Conservation (phyloP, 352 stramenopile species). For the Peronospora tabacina region DNA sequence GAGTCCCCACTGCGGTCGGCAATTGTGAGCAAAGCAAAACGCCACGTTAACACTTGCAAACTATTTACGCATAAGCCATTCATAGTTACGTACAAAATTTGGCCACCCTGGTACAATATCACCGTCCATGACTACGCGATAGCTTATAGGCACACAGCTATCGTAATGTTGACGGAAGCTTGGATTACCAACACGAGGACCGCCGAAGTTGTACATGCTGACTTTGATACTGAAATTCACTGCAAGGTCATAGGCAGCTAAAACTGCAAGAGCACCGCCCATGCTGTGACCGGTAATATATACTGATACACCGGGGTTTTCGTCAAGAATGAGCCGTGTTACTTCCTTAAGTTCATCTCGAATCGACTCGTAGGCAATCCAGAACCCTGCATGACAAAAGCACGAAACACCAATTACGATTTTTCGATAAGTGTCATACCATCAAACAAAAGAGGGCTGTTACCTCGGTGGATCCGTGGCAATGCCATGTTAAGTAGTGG, state of each 20-base stretch:
- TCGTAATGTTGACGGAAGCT: slow-evolving; percentile 76
- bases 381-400: slow-evolving; percentile 48
- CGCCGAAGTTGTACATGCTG: slow-evolving; percentile 88
- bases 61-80: slow-evolving; percentile 1
- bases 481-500: slow-evolving; percentile 80
- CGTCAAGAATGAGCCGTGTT: slow-evolving; percentile 66
- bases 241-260: slow-evolving; percentile 81
- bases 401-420: slow-evolving; percentile 7
- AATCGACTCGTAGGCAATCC: slow-evolving; percentile 78
- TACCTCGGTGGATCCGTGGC: slow-evolving; percentile 77
- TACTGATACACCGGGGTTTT: slow-evolving; percentile 78
- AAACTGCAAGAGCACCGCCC: slow-evolving; percentile 84
- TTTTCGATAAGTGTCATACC: neutral
- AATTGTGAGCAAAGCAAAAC: neutral
- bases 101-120: slow-evolving; percentile 72
- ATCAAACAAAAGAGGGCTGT: neutral
- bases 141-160: slow-evolving; percentile 65
- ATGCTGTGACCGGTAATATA: slow-evolving; percentile 91
- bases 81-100: slow-evolving; percentile 46
- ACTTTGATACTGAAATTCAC: slow-evolving; percentile 83
- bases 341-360: slow-evolving; percentile 70
- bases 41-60: slow-evolving; percentile 3
- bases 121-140: slow-evolving; percentile 75
- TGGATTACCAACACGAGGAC: slow-evolving; percentile 77
- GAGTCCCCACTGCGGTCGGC: slow-evolving; percentile 43